These are phyloP conservation scores for Thalassiosira livingstoniorum DNA, from an alignment of 352 stramenopile genomes.

Conservation along the genomic window DNA sequence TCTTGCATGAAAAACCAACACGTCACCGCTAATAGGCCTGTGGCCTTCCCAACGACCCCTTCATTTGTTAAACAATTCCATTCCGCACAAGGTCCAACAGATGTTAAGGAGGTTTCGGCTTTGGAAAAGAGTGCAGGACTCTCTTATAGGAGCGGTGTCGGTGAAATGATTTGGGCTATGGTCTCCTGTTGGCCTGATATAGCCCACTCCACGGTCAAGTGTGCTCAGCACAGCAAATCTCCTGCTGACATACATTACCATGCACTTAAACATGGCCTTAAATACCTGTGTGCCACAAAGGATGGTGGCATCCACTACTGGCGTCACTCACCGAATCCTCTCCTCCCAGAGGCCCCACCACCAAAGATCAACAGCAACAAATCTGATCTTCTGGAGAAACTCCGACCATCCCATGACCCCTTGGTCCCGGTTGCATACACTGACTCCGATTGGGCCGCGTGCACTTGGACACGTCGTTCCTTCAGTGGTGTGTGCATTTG, in stretches of 20 bases:
- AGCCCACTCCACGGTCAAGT: constrained; percentile 6
- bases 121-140: constrained; percentile 37
- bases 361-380: constrained; percentile 11
- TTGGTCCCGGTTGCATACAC: constrained; percentile 11
- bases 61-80: not conserved
- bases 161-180: constrained; percentile 62
- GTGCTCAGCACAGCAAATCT: constrained; percentile 1
- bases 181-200: constrained; percentile 38
- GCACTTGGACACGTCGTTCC: constrained; percentile 11
- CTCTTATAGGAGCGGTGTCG: constrained; percentile 38
- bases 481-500: not conserved
- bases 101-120: constrained; percentile 13
- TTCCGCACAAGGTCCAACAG: not conserved
- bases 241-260: constrained; percentile 44
- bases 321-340: not conserved
- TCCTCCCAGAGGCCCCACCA: not conserved
- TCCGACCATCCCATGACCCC: not conserved
- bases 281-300: constrained; percentile 36
- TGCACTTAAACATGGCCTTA: constrained; percentile 29
- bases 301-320: constrained; percentile 33
- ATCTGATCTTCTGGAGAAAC: constrained; percentile 21
- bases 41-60: not conserved
- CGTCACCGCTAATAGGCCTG: not conserved
- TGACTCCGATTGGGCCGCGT: constrained; percentile 15
- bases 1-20: not conserved